phyloP scores from a whole-genome alignment of 225 moss, liverwort and hornwort species.

The Asterella californica region DNA sequence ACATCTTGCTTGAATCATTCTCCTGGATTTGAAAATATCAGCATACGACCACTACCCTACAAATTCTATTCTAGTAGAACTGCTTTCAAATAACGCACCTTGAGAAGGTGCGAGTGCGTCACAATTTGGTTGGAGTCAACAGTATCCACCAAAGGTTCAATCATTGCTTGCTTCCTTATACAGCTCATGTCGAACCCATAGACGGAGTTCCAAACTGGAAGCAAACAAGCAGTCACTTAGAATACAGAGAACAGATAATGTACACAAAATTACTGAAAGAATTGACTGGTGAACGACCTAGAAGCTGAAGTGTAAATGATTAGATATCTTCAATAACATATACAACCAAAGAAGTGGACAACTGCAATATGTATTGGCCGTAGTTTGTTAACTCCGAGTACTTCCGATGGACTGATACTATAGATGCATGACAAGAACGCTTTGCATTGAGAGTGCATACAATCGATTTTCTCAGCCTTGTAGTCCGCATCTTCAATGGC shows the following conservation, averaged over 20 bases:
- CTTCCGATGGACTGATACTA: not conserved
- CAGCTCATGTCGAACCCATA: slow-evolving; percentile 99
- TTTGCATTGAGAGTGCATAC: slow-evolving; percentile 37
- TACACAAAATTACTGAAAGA: too few species aligned
- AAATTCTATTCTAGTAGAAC: not conserved
- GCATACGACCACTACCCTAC: not conserved
- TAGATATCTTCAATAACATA: not conserved
- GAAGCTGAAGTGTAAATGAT: too few species aligned
- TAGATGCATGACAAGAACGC: not conserved
- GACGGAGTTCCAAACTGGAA: slow-evolving; percentile 91
- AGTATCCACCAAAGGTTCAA: slow-evolving; percentile 92
- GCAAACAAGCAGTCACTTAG: not conserved
- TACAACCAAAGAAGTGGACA: not conserved
- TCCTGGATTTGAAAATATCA: not conserved
- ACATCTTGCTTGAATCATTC: not conserved
- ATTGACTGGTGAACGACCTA: too few species aligned
- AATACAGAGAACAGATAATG: not conserved
- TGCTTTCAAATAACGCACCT: slow-evolving; percentile 39
- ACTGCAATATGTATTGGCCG: not conserved
- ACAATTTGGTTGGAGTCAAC: slow-evolving; percentile 95
- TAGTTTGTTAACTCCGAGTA: not conserved
- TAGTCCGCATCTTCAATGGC: slow-evolving; percentile 98
- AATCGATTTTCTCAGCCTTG: slow-evolving; percentile 95
- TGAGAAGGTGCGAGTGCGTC: slow-evolving; percentile 75
- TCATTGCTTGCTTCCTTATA: slow-evolving; percentile 97